Percentiles rank a stretch among this genome's conserved stretches.
These are phyloP conservation scores for Nakazawaea anatomiae DNA, from an alignment of 805 yeast species.

Conservation along the genomic window DNA sequence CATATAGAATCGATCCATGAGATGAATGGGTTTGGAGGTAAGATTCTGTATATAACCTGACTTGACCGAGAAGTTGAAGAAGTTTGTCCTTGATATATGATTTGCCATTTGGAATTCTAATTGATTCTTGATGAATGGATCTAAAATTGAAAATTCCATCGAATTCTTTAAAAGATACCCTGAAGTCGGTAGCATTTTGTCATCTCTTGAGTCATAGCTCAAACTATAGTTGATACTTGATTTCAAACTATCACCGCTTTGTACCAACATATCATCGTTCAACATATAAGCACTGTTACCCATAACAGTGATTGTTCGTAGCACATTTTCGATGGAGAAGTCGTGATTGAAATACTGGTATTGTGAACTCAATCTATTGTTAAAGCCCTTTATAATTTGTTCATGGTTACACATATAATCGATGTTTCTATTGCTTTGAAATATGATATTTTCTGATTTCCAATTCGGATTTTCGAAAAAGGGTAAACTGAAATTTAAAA, in stretches of 20 bases:
- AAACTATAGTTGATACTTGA: slow-evolving; percentile 34
- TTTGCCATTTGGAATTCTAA: slow-evolving; percentile 33
- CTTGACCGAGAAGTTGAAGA: slow-evolving; percentile 19
- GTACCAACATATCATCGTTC: slow-evolving; percentile 26
- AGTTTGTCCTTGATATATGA: slow-evolving; percentile 12
- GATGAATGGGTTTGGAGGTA: slow-evolving; percentile 19
- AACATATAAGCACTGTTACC: slow-evolving; percentile 17
- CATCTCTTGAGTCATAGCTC: slow-evolving; percentile 39
- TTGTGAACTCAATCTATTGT: slow-evolving; percentile 33
- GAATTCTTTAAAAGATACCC: slow-evolving; percentile 35
- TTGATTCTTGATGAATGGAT: slow-evolving; percentile 34
- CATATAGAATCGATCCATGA: slow-evolving; percentile 46
- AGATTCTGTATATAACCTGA: slow-evolving; percentile 21
- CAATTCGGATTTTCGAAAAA: slow-evolving; percentile 33
- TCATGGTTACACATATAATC: slow-evolving; percentile 44
- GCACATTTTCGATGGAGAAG: slow-evolving; percentile 34
- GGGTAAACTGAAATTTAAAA: slow-evolving; percentile 42
- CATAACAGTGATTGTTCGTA: slow-evolving; percentile 31
- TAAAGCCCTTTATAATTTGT: slow-evolving; percentile 36
- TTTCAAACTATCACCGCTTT: slow-evolving; percentile 42
- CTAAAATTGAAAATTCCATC: slow-evolving; percentile 20
- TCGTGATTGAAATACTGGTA: slow-evolving; percentile 38
- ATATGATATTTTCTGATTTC: slow-evolving; percentile 32
- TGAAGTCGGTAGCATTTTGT: slow-evolving; percentile 32
- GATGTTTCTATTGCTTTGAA: slow-evolving; percentile 36